Evolutionary conservation across 1,139 yeast genomes (phyloP).

Genomic region (Taiozyma sp.): DNA sequence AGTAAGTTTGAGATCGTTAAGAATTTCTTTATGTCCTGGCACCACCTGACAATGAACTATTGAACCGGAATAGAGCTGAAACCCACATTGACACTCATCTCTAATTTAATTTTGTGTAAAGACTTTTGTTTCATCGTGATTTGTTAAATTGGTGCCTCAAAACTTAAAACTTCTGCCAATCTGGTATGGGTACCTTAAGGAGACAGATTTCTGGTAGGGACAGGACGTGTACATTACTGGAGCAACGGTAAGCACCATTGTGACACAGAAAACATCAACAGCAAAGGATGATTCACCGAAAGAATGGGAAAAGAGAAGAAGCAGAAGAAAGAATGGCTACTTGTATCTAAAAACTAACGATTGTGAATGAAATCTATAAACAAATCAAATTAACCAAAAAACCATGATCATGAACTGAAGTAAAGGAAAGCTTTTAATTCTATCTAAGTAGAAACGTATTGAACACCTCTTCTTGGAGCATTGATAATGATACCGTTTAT

Average conservation of each 20-base stretch:
- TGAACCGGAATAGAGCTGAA: too few relatives aligned
- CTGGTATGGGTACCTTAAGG: not conserved
- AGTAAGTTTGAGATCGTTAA: too few relatives aligned
- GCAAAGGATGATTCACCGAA: too few relatives aligned
- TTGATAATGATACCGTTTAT: constrained; percentile 59
- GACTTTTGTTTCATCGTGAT: not conserved
- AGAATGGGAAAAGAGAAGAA: too few relatives aligned
- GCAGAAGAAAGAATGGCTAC: too few relatives aligned
- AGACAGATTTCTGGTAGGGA: not conserved
- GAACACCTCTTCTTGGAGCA: constrained; percentile 42
- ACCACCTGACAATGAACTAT: too few relatives aligned
- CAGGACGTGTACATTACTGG: not conserved
- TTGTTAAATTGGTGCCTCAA: not conserved
- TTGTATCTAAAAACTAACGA: not conserved
- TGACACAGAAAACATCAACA: too few relatives aligned
- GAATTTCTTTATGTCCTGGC: too few relatives aligned
- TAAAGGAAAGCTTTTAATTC: not conserved
- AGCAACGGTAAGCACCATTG: too few relatives aligned
- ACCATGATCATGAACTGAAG: not conserved
- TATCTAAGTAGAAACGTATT: not conserved
- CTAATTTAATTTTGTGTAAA: not conserved
- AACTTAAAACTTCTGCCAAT: not conserved
- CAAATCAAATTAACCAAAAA: not conserved
- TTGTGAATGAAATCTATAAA: not conserved
- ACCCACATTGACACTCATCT: not conserved